A percentile compares a stretch with the other conserved stretches of the same genome.
Conservation (phyloP, 257 asterid species). For the Coffea eugenioides region DNA sequence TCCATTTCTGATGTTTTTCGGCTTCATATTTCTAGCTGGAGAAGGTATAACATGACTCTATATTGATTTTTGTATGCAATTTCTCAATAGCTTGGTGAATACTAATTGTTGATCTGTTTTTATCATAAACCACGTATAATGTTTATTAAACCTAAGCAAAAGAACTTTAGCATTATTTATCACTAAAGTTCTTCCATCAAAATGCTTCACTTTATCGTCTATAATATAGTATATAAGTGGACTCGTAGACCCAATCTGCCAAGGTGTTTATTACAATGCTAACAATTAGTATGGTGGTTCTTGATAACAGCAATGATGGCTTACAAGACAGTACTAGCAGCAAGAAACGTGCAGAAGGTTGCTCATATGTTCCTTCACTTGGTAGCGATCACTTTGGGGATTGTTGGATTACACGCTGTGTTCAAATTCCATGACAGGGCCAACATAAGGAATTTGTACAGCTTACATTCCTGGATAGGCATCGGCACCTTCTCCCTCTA, state of each 20-base stretch:
- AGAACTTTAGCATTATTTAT: too few species aligned
- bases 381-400: conserved; percentile 31
- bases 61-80: background rate
- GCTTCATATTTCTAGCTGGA: conserved; percentile 66
- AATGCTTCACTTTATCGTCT: too few species aligned
- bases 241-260: too few species aligned
- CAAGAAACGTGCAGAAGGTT: conserved; percentile 39
- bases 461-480: conserved; percentile 88
- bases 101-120: too few species aligned
- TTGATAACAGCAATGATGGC: conserved; percentile 55
- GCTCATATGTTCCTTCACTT: conserved; percentile 38
- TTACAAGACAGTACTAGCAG: conserved; percentile 62
- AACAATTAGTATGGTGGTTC: background rate
- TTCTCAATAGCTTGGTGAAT: background rate
- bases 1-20: conserved; percentile 81
- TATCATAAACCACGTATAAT: too few species aligned
- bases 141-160: too few species aligned
- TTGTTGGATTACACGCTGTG: conserved; percentile 53
- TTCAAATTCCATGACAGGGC: conserved; percentile 59
- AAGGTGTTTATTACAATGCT: background rate
- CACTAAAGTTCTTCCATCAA: too few species aligned
- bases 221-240: too few species aligned
- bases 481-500: conserved; percentile 60
- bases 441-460: conserved; percentile 41
- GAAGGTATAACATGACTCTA: conserved; percentile 42